Base-by-base conservation (phyloP, 495 filamentous ascomycete species). In the Polyplosphaeria fusca region DNA sequence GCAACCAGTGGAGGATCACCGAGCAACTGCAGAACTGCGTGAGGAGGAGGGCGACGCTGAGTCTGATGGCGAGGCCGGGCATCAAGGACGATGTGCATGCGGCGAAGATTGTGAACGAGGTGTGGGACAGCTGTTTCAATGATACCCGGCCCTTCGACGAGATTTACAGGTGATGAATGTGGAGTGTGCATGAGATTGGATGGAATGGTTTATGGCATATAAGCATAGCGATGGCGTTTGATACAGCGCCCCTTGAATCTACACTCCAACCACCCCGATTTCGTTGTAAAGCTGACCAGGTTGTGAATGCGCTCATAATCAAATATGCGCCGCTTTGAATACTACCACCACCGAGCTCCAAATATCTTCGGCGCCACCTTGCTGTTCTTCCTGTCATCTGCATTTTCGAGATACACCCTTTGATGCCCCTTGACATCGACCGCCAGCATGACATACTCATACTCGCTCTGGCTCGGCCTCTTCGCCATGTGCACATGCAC, bases 91-190 rank as follows among this genome's bases (percentile, higher is more conserved):
- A 95, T 65, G 84, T 82, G 20, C 87, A 96, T 60, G 94, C 93
- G 7, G 79, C 81, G 37, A 89, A 85, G 71, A 84, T 93, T 32
- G 89, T 98, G 47, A 93, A 96, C 71, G 86, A 95, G 72, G 94
- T 97, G 24, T 98, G 91, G 88, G 91, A 96, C 61, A 95, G 90
- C 61, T 97, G 94, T 71, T 97, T 95, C 67, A 73, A 80, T 28
- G 93, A 98, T 71, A 96, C 91, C 2, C 76, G 94, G 59, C 93
- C 93, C 9, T 98, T 98, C 72, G 89, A 96, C 71, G 91, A 95
- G 65, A 91, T 98, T 27, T 98, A 95, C 70, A 82, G 89, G 74
- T 98, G 23, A 35, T 49, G 30, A 3, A 2, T 9, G 3, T 5
- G 18, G 4, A 28, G n/a, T 23, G 13, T 9, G 14, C 3, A 37